Percentiles rank a stretch among this genome's conserved stretches.
Conservation (phyloP, 2,329 filamentous ascomycete species). For the Aspergillus costaricaensis region DNA sequence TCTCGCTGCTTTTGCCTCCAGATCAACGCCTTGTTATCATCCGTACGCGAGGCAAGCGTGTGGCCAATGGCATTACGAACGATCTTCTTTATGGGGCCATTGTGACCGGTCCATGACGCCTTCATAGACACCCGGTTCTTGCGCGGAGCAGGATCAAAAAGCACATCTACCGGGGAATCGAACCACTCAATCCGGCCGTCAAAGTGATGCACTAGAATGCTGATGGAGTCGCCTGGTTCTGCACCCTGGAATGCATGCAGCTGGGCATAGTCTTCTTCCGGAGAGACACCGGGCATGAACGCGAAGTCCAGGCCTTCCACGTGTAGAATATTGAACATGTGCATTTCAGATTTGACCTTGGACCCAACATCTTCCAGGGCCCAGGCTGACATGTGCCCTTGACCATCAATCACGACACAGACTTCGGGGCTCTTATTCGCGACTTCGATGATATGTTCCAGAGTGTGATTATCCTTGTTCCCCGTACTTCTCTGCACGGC, state of each 20-base stretch:
- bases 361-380: constrained; percentile 83
- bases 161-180: constrained; percentile 72
- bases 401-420: constrained; percentile 80
- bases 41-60: constrained; percentile 78
- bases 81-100: constrained; percentile 77
- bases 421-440: constrained; percentile 85
- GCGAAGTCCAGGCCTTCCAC: constrained; percentile 60
- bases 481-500: constrained; percentile 66
- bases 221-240: constrained; percentile 63
- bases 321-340: constrained; percentile 84
- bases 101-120: constrained; percentile 81
- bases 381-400: constrained; percentile 87
- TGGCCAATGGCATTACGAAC: constrained; percentile 80
- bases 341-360: constrained; percentile 64
- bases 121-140: constrained; percentile 62
- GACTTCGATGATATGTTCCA: constrained; percentile 83
- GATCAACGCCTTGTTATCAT: constrained; percentile 75
- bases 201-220: constrained; percentile 79
- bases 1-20: constrained; percentile 69
- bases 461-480: constrained; percentile 66
- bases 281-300: constrained; percentile 34
- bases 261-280: constrained; percentile 62
- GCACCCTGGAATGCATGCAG: constrained; percentile 72
- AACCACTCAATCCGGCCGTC: constrained; percentile 83
- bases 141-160: constrained; percentile 72